Base-by-base conservation (phyloP, 2,329 filamentous ascomycete species). In the Cladosporium sp. region DNA sequence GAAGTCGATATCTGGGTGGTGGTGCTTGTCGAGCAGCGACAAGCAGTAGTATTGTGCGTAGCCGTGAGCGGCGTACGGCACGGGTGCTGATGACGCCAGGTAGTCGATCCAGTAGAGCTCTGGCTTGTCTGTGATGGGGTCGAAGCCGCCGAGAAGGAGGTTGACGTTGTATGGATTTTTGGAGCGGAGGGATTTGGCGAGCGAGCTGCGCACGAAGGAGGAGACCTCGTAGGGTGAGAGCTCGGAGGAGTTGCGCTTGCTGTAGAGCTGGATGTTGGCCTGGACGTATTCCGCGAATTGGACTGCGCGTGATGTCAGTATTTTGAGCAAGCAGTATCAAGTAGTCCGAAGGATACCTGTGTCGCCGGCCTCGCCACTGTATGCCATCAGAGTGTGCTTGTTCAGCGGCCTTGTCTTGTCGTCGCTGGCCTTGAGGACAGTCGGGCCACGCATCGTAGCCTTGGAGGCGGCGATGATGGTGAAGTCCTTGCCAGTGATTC, bases 31-130 rank as follows among this genome's bases (percentile, higher is more conserved):
- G 60, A 99, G 88, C 72, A 97, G 96, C 7, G 92, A 96, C 67
- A 99, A 86, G 79, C 95, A 99, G 85, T 99, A 99, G 85, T 98
- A 98, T 90, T 99, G 95, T 72, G 95, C 95, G 81, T 99, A 99
- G 72, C 95, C 95, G 75, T 99, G 96, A 67, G 95, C 95, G 58
- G 95, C 96, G 77, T 99, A 99, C 64, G 95, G 95, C 57, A 99
- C 84, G 34, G 91, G 87, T 5, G 93, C 94, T 76, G 93, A 82
- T 68, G 93, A 89, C 70, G 94, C 95, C 76, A 99, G 88, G 81
- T 98, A 98, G 79, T 99, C 94, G 74, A 97, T 86, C 95, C 95
- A 99, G 86, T 96, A 97, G 71, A 99, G 82, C 75, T 90, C 90
- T 30, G 95, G 94, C 85, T 95, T 91, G 80, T 92, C 86, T 71